These are phyloP conservation scores for Blastobotrys apis DNA, from an alignment of 1,139 yeast genomes.

Conservation along the genomic window DNA sequence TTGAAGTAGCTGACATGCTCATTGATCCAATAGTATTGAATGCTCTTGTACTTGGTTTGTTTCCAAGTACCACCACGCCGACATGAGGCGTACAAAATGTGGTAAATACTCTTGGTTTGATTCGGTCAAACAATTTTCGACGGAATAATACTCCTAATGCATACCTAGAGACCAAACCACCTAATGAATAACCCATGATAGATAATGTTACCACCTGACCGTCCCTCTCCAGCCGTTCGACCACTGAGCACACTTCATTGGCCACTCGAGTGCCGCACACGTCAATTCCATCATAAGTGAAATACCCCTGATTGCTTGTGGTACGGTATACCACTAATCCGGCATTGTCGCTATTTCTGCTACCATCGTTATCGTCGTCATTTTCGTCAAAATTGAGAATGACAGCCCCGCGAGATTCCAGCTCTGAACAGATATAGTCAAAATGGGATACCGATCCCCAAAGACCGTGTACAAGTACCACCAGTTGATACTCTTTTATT, in stretches of 20 bases:
- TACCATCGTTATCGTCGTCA: not conserved
- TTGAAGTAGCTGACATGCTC: slow-evolving; percentile 64
- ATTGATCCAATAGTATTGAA: slow-evolving; percentile 61
- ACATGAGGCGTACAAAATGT: slow-evolving; percentile 93
- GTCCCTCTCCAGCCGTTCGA: slow-evolving; percentile 35
- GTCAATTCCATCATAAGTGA: slow-evolving; percentile 82
- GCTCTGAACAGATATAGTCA: slow-evolving; percentile 42
- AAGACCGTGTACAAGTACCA: slow-evolving; percentile 74
- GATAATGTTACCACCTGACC: slow-evolving; percentile 25
- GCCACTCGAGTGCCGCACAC: slow-evolving; percentile 76
- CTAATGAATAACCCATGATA: slow-evolving; percentile 51
- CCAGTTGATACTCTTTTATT: slow-evolving; percentile 32
- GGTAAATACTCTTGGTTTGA: slow-evolving; percentile 57
- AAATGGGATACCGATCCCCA: slow-evolving; percentile 78
- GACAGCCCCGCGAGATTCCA: slow-evolving; percentile 28
- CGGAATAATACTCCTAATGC: slow-evolving; percentile 63
- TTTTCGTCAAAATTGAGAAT: slow-evolving; percentile 21
- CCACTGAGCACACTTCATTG: slow-evolving; percentile 54
- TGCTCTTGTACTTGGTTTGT: slow-evolving; percentile 41
- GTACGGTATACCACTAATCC: slow-evolving; percentile 51
- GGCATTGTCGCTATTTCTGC: not conserved
- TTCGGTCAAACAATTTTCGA: slow-evolving; percentile 50
- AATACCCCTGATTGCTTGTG: slow-evolving; percentile 57
- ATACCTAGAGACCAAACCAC: slow-evolving; percentile 56
- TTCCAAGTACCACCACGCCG: slow-evolving; percentile 66